Conservation (phyloP, 768 basidiomycete genomes). For the Rhodotorula taiwanensis region DNA sequence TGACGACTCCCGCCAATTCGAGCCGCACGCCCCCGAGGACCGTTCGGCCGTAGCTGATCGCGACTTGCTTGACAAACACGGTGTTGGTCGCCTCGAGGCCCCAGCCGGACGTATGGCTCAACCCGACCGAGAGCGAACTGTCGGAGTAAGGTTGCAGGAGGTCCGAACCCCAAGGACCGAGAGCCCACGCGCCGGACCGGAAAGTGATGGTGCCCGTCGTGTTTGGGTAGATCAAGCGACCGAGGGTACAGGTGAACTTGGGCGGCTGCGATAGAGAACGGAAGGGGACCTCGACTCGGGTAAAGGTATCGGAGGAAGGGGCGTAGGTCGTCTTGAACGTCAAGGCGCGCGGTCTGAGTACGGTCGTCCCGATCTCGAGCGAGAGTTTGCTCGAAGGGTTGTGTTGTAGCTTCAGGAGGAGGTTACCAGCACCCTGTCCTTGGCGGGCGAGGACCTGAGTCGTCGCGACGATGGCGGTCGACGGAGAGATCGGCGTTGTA, state of each 20-base stretch:
- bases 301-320: conserved; percentile 44
- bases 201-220: conserved; percentile 43
- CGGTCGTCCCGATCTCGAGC: conserved; percentile 38
- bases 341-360: conserved; percentile 49
- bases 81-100: conserved; percentile 21
- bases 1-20: conserved; percentile 41
- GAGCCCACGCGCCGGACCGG: conserved; percentile 42
- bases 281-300: conserved; percentile 41
- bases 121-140: conserved; percentile 35
- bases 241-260: conserved; percentile 42
- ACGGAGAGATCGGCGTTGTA: conserved; percentile 44
- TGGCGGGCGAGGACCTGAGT: conserved; percentile 44
- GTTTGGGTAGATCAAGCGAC: conserved; percentile 42
- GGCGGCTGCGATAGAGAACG: conserved; percentile 43
- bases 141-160: conserved; percentile 21
- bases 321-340: conserved; percentile 52
- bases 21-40: conserved; percentile 43
- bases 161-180: conserved; percentile 44
- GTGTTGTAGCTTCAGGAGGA: conserved; percentile 58
- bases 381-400: conserved; percentile 22
- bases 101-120: conserved; percentile 26
- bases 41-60: conserved; percentile 41
- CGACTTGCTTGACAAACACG: conserved; percentile 36
- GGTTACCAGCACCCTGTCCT: conserved; percentile 47
- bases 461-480: conserved; percentile 42